Evolutionary conservation across 805 yeast genomes (phyloP), one percentile per base, ranked within the genome.

Genomic region (Yamadazyma insecticola): DNA sequence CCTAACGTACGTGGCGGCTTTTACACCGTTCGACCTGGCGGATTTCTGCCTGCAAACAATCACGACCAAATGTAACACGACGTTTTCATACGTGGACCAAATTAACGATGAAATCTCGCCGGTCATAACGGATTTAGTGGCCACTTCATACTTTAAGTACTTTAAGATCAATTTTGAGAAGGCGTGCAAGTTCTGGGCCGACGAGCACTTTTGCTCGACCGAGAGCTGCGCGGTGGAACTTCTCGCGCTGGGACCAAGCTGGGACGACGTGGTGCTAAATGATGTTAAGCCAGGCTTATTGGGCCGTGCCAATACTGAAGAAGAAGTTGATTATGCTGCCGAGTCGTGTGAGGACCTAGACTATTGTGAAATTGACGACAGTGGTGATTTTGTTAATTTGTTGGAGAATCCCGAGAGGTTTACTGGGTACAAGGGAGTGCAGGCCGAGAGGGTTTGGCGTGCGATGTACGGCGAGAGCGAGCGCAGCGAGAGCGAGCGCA

Each of bases 351-450:
- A 65, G 29, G 78, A 74, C 43, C 58, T 72, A 35, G 85, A 81
- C 47, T 84, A 81, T 60, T 78, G 85, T 50, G 84, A 79, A 50
- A 59, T 79, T 22, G 85, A 78, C 46, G 70, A 72, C 27, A 75
- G 72, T 43, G 76, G 88, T 33, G 96, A 87, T 1, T 81, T 81
- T 47, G 95, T 92, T 17, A 87, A 89, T 48, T 70, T 92, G 35
- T 67, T 81, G 13, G 85, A 83, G 33, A 94, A 94, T 51, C 96
- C 96, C 1, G 99, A 92, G 57, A 70, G 97, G 48, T 92, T 85
- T 62, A 94, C 98, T 0, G 98, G 98, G 0, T 92, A 92, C 51
- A 83, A 88, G 19, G 98, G 98, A 18, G 77, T 80, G 30, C 96
- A 92, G 49, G 86, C 96, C 14, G 77, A 81, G 44, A 87, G 82